These are phyloP conservation scores for Trichoderma erinaceum DNA, from an alignment of 495 filamentous ascomycete genomes.

Conservation along the genomic window DNA sequence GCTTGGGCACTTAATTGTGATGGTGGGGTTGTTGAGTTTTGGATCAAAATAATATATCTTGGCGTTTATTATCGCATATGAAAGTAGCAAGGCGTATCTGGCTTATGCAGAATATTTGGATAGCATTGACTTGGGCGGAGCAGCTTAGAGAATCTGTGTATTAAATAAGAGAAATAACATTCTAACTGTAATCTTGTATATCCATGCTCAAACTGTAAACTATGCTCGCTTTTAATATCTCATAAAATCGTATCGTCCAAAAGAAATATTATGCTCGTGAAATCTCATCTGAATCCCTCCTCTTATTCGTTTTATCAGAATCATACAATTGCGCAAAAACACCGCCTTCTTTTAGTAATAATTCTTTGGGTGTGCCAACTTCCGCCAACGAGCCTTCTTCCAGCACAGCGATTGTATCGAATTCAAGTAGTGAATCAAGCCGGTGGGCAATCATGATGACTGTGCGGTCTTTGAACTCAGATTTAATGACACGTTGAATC, in stretches of 20 bases:
- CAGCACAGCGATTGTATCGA: constrained; percentile 18
- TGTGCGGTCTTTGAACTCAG: constrained; percentile 47
- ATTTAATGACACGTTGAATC: constrained; percentile 50
- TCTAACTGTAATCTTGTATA: background rate
- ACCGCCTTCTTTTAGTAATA: background rate
- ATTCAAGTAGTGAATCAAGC: constrained; percentile 50
- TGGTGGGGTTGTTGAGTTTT: background rate
- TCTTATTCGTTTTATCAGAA: background rate
- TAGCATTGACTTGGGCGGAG: background rate
- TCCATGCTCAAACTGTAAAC: background rate
- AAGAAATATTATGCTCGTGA: background rate
- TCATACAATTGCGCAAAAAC: background rate
- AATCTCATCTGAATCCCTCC: background rate
- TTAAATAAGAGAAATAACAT: background rate
- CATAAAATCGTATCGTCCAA: background rate
- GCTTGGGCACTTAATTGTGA: background rate
- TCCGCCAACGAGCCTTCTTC: constrained; percentile 4
- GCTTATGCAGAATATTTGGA: background rate
- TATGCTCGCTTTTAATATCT: background rate
- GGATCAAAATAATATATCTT: background rate
- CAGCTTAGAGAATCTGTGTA: background rate
- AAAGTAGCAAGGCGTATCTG: constrained; percentile 9
- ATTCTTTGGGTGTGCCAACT: background rate
- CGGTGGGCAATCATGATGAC: constrained; percentile 53
- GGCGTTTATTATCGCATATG: background rate